Conservation (phyloP, 1,284 basidiomycete genomes). For the Fomitopsis betulina region DNA sequence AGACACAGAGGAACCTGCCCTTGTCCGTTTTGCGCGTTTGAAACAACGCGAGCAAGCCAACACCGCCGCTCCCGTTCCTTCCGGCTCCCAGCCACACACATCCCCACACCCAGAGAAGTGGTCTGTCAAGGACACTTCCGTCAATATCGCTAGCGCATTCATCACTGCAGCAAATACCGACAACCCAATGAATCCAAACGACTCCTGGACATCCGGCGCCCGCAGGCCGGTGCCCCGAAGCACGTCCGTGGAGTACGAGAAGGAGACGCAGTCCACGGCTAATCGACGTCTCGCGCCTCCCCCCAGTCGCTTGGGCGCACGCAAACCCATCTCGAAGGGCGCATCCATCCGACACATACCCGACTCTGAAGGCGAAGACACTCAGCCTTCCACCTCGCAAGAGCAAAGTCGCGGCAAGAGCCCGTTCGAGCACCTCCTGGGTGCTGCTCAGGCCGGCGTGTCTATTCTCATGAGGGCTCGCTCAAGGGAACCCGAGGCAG, state of each 20-base stretch:
- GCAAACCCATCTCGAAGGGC: slow-evolving; percentile 40
- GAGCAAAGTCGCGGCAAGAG: slow-evolving; percentile 49
- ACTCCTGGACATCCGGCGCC: slow-evolving; percentile 61
- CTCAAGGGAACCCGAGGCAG: slow-evolving; percentile 45
- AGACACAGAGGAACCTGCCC: slow-evolving; percentile 41
- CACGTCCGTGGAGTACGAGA: slow-evolving; percentile 75
- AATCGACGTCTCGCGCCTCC: slow-evolving; percentile 54
- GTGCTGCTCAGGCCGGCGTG: slow-evolving; percentile 46
- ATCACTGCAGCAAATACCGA: slow-evolving; percentile 54
- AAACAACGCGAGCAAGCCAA: slow-evolving; percentile 47
- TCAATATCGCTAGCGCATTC: slow-evolving; percentile 81
- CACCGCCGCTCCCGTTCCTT: slow-evolving; percentile 1
- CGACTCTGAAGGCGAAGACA: slow-evolving; percentile 61
- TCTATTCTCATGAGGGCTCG: slow-evolving; percentile 58
- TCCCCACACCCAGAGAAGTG: slow-evolving; percentile 61
- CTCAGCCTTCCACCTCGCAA: slow-evolving; percentile 13
- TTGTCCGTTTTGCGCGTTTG: slow-evolving; percentile 45
- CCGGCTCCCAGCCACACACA: slow-evolving; percentile 23
- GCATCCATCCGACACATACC: slow-evolving; percentile 49
- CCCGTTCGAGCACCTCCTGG: slow-evolving; percentile 54
- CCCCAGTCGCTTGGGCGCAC: slow-evolving; percentile 36
- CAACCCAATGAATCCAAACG: slow-evolving; percentile 48
- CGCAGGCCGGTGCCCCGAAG: slow-evolving; percentile 51
- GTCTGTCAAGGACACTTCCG: slow-evolving; percentile 74
- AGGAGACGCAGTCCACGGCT: slow-evolving; percentile 49